phyloP scores from a whole-genome alignment of 106 monocot species.

The Platanthera guangdongensis region DNA sequence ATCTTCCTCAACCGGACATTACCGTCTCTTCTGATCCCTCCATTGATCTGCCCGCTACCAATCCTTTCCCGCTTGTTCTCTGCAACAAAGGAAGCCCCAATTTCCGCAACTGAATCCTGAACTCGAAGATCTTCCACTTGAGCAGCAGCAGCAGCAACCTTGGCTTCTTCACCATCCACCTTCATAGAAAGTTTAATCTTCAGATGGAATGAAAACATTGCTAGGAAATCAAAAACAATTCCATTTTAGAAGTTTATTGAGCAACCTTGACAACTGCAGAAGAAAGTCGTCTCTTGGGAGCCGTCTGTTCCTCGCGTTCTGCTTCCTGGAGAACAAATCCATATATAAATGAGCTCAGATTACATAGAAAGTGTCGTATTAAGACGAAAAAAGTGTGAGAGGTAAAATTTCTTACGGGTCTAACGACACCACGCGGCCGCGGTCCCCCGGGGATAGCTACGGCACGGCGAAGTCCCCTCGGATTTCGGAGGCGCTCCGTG shows the following conservation, averaged over 20 bases:
- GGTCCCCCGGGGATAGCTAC: conserved; percentile 28
- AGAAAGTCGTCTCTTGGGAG: conserved; percentile 62
- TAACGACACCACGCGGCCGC: conserved; percentile 36
- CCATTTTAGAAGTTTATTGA: neutral
- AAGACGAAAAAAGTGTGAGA: conserved; percentile 2
- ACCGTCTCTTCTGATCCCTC: conserved; percentile 44
- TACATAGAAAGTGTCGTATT: neutral
- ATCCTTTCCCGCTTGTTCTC: conserved; percentile 22
- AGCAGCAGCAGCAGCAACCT: conserved; percentile 9
- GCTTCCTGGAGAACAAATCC: conserved; percentile 17
- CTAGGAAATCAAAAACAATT: neutral
- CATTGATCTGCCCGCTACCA: conserved; percentile 17
- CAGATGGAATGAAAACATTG: neutral
- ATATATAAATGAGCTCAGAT: neutral
- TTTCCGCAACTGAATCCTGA: conserved; percentile 13
- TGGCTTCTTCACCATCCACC: conserved; percentile 55
- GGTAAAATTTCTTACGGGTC: conserved; percentile 41
- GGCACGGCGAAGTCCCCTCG: conserved; percentile 76
- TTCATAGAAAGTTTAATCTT: conserved; percentile 19
- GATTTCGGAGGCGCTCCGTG: conserved; percentile 76
- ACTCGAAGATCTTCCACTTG: conserved; percentile 15
- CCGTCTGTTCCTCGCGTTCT: conserved; percentile 58
- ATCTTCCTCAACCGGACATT: conserved; percentile 30
- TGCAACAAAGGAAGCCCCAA: neutral
- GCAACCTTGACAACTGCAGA: conserved; percentile 80